phyloP scores from a whole-genome alignment of 1,139 yeast genomes.

The Nadsonia starkeyi-henricii region DNA sequence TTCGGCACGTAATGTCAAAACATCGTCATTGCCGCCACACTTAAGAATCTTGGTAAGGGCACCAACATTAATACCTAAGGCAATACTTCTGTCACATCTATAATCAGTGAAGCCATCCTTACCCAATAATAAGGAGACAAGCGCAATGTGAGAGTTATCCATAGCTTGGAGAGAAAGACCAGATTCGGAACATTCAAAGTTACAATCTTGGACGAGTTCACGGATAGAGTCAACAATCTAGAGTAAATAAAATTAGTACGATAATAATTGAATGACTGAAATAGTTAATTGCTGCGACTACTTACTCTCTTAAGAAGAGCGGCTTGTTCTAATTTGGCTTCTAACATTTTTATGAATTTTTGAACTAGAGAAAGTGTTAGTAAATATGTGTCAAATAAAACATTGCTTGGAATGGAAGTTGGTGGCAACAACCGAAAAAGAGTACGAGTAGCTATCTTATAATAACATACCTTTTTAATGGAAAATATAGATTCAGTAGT shows the following conservation, averaged over 20 bases:
- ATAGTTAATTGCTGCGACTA: slow-evolving; percentile 1
- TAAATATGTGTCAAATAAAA: too few species aligned
- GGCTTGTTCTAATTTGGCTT: slow-evolving; percentile 93
- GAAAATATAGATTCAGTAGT: too few species aligned
- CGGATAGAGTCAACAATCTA: slow-evolving; percentile 77
- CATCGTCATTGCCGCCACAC: slow-evolving; percentile 86
- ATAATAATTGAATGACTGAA: slow-evolving; percentile 1
- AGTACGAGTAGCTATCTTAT: too few species aligned
- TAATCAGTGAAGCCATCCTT: slow-evolving; percentile 83
- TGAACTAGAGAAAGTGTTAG: too few species aligned
- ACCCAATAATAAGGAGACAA: slow-evolving; percentile 79
- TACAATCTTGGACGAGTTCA: slow-evolving; percentile 87
- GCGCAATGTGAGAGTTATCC: slow-evolving; percentile 90
- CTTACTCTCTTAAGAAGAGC: slow-evolving; percentile 66
- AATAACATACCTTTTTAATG: too few species aligned
- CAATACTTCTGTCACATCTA: slow-evolving; percentile 90
- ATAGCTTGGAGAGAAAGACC: slow-evolving; percentile 97
- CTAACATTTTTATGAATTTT: slow-evolving; percentile 47
- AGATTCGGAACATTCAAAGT: slow-evolving; percentile 88
- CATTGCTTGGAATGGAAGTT: too few species aligned
- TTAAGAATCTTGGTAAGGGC: slow-evolving; percentile 77
- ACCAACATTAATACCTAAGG: slow-evolving; percentile 82
- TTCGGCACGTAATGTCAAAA: slow-evolving; percentile 78
- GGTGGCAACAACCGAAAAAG: too few species aligned
- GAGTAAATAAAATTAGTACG: background rate